Evolutionary conservation across 371 early-diverging fungal species (phyloP).

Genomic region (Catenaria anguillulae): DNA sequence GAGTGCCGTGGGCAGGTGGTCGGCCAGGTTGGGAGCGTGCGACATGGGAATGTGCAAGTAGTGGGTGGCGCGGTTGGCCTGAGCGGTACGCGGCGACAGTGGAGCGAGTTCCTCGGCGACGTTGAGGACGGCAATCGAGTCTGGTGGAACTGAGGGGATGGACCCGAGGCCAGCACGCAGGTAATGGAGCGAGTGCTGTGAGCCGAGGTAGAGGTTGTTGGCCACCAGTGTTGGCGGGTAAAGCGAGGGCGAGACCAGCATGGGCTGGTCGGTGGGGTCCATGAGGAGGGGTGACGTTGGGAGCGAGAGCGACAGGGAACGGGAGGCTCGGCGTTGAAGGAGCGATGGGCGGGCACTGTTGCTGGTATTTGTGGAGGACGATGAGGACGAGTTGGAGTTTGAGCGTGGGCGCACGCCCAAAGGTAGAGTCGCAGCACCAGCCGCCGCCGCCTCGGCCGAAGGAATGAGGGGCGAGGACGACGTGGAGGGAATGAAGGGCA

Average conservation of each 20-base stretch:
- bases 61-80: background rate
- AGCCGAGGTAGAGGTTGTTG: background rate
- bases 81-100: background rate
- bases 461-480: too few species aligned
- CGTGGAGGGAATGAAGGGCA: too few species aligned
- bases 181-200: background rate
- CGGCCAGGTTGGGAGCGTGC: background rate
- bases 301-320: slow-evolving; percentile 1
- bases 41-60: slow-evolving; percentile 3
- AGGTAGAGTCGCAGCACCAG: too few species aligned
- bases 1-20: background rate
- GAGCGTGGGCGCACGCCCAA: too few species aligned
- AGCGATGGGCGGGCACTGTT: background rate
- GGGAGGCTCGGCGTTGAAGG: background rate
- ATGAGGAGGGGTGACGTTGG: background rate
- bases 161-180: background rate
- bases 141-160: background rate
- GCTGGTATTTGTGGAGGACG: too few species aligned
- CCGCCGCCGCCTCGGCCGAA: too few species aligned
- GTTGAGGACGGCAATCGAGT: background rate
- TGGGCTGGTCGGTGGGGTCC: slow-evolving; percentile 1
- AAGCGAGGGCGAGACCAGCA: slow-evolving; percentile 1
- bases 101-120: background rate
- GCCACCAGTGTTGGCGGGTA: background rate
- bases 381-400: too few species aligned